These are phyloP conservation scores for Tephrocybe sp. DNA, from an alignment of 768 basidiomycete species.

Conservation along the genomic window DNA sequence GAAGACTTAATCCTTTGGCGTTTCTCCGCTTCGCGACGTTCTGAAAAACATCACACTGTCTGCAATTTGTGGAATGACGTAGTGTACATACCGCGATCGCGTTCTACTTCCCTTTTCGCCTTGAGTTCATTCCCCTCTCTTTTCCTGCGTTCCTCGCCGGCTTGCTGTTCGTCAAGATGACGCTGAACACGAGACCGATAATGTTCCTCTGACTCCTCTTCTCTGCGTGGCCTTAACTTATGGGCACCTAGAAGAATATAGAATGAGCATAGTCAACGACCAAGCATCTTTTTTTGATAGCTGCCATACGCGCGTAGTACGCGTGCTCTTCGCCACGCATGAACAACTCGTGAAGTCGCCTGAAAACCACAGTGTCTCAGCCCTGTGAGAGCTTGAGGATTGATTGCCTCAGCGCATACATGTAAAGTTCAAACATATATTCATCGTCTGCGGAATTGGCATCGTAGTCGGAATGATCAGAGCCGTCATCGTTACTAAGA, in stretches of 20 bases:
- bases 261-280: background rate
- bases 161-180: slow-evolving; percentile 52
- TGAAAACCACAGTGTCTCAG: slow-evolving; percentile 6
- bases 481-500: slow-evolving; percentile 43
- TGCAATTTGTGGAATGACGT: no score
- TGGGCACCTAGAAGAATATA: slow-evolving; percentile 6
- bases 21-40: slow-evolving; percentile 54
- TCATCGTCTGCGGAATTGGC: slow-evolving; percentile 36
- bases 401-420: slow-evolving; percentile 30
- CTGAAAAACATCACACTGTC: no score
- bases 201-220: slow-evolving; percentile 50
- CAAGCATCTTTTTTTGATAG: background rate
- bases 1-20: slow-evolving; percentile 56
- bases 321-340: slow-evolving; percentile 31
- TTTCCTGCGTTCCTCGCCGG: slow-evolving; percentile 52
- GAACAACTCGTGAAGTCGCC: slow-evolving; percentile 43
- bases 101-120: slow-evolving; percentile 42
- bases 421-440: slow-evolving; percentile 33
- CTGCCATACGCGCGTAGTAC: slow-evolving; percentile 6
- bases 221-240: slow-evolving; percentile 20
- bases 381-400: slow-evolving; percentile 5
- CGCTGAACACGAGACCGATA: slow-evolving; percentile 51
- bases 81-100: slow-evolving; percentile 41
- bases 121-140: slow-evolving; percentile 50
- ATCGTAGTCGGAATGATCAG: slow-evolving; percentile 28